Evolutionary conservation across 352 stramenopile species (phyloP).

Genomic region (Globisporangium cederbergense): DNA sequence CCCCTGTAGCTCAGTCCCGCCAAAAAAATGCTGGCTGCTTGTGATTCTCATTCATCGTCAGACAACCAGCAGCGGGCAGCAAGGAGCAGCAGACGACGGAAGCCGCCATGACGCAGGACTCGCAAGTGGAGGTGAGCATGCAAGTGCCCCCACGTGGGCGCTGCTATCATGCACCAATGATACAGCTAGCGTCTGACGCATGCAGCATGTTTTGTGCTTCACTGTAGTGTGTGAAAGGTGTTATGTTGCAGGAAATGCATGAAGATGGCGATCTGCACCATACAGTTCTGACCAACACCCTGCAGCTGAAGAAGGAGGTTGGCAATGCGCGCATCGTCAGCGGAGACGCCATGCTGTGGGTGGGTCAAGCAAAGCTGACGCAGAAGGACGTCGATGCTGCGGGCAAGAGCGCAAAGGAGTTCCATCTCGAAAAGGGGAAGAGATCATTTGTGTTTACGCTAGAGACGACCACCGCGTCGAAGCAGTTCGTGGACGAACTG

Average conservation of each 20-base stretch:
- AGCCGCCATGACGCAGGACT: conserved; percentile 9
- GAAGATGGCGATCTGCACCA: conserved; percentile 39
- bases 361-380: conserved; percentile 45
- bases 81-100: background rate
- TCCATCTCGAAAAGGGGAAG: conserved; percentile 56
- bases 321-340: conserved; percentile 78
- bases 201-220: background rate
- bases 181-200: background rate
- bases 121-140: conserved; percentile 13
- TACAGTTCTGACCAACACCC: conserved; percentile 30
- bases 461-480: conserved; percentile 28
- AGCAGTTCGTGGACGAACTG: conserved; percentile 61
- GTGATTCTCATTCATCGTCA: background rate
- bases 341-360: conserved; percentile 68
- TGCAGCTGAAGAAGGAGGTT: conserved; percentile 76
- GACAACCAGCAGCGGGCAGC: background rate
- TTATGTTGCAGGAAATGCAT: conserved; percentile 50
- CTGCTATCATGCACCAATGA: background rate
- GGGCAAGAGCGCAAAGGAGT: conserved; percentile 26
- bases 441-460: conserved; percentile 68
- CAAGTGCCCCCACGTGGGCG: background rate
- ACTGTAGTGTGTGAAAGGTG: conserved; percentile 37
- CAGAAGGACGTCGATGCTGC: conserved; percentile 31
- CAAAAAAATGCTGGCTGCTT: conserved; percentile 5
- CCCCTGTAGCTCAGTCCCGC: conserved; percentile 2